Conservation (phyloP, 2,329 filamentous ascomycete genomes). For the Hypoxylon sp. region DNA sequence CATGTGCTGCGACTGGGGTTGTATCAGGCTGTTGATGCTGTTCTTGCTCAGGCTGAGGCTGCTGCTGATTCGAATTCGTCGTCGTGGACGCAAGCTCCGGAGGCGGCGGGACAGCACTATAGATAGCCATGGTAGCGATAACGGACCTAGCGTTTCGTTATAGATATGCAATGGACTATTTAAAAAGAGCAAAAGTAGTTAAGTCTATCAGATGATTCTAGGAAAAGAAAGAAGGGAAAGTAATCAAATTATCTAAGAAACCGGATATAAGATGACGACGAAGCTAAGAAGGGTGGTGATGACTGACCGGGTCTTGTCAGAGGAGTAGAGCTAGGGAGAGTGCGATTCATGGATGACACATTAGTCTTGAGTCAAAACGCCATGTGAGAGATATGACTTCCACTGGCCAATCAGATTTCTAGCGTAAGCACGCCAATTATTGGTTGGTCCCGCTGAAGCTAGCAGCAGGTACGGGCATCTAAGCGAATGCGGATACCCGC, state of each 20-base stretch:
- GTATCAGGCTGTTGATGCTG: slow-evolving; percentile 30
- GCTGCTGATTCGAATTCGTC: slow-evolving; percentile 31
- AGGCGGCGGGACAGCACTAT: slow-evolving; percentile 61
- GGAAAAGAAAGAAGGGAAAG: too few relatives aligned
- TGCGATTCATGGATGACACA: slow-evolving; percentile 33
- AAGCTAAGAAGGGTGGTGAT: neutral
- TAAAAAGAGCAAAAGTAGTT: too few relatives aligned
- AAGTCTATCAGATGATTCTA: too few relatives aligned
- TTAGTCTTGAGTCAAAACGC: slow-evolving; percentile 19
- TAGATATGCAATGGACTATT: neutral
- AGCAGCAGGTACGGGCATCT: slow-evolving; percentile 23
- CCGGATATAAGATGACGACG: neutral
- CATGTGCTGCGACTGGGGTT: slow-evolving; percentile 40
- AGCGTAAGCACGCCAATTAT: slow-evolving; percentile 34
- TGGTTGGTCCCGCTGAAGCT: slow-evolving; percentile 21
- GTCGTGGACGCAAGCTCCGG: slow-evolving; percentile 46
- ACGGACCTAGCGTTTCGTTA: slow-evolving; percentile 5
- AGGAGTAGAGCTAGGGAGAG: neutral
- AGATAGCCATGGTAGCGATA: slow-evolving; percentile 54
- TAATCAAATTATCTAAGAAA: neutral
- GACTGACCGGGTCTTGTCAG: neutral
- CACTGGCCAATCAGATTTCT: slow-evolving; percentile 41
- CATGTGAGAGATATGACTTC: slow-evolving; percentile 2
- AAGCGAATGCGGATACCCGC: too few relatives aligned
- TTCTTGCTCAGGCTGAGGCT: slow-evolving; percentile 20